A percentile compares a stretch with the other conserved stretches of the same genome.
Conservation (phyloP, 2,329 filamentous ascomycete genomes). For the Aspergillus sergii region DNA sequence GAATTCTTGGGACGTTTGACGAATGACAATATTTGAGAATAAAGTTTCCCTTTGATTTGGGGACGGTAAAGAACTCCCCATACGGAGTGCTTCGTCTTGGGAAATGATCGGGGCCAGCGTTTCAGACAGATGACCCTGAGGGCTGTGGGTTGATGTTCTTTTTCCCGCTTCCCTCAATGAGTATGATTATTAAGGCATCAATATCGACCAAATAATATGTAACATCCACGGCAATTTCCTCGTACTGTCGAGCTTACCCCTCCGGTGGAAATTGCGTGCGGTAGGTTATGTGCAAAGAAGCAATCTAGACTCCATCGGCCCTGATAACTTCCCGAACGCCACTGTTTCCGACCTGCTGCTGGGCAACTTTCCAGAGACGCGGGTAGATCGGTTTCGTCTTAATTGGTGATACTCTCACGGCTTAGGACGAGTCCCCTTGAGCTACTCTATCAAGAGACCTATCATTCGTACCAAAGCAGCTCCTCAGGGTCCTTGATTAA, state of each 20-base stretch:
- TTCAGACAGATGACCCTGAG: conserved; percentile 9
- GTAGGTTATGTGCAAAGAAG: not conserved
- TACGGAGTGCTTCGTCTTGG: not conserved
- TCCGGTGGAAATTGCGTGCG: not conserved
- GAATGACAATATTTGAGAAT: not conserved
- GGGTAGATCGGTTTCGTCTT: conserved; percentile 5
- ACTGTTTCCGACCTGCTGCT: not conserved
- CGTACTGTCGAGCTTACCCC: not conserved
- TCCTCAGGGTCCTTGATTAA: not conserved
- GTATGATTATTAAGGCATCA: not conserved
- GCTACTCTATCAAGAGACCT: not conserved
- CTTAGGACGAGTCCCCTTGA: not conserved
- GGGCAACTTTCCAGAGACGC: not conserved
- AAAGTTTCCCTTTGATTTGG: not conserved
- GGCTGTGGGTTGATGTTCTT: not conserved
- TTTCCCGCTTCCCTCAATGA: not conserved
- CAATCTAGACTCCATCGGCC: not conserved
- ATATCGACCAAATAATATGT: not conserved
- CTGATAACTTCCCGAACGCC: not conserved
- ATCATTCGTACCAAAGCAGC: not conserved
- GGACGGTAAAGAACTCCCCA: conserved; percentile 1
- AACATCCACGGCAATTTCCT: not conserved
- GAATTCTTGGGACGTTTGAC: not conserved
- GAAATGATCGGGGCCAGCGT: conserved; percentile 5
- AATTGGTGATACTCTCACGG: not conserved